Percentiles rank a stretch among this genome's conserved stretches.
Evolutionary conservation across 2,329 filamentous ascomycete genomes (phyloP).

Genomic region (Aspergillus fumigatus): DNA sequence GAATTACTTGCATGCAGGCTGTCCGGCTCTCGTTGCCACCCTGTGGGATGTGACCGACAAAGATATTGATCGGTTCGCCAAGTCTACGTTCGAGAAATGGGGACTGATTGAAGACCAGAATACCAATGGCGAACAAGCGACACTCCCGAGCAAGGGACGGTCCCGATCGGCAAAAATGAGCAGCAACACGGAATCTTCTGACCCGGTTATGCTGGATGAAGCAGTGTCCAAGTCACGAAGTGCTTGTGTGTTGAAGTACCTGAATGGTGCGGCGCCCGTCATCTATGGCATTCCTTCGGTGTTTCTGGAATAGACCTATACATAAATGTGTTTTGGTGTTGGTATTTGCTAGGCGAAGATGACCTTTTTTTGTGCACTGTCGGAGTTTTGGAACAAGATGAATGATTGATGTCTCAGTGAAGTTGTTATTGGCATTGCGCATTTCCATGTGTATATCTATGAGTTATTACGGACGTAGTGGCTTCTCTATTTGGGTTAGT

Average conservation of each 20-base stretch:
- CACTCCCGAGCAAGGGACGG: conserved; percentile 22
- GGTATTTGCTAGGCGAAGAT: neutral
- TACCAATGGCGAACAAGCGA: neutral
- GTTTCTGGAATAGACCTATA: conserved; percentile 53
- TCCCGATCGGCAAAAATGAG: conserved; percentile 16
- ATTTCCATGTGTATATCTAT: neutral
- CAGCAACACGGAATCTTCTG: neutral
- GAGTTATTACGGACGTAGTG: too few relatives aligned
- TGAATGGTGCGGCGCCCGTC: conserved; percentile 90
- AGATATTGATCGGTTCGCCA: conserved; percentile 91
- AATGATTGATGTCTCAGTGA: neutral
- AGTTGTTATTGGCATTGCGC: neutral
- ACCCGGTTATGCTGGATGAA: conserved; percentile 61
- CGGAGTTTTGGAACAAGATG: neutral
- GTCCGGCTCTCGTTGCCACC: conserved; percentile 82
- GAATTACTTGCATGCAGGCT: conserved; percentile 86
- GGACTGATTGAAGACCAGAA: conserved; percentile 58
- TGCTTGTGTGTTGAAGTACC: conserved; percentile 80
- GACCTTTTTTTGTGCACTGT: neutral
- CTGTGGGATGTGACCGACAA: conserved; percentile 98
- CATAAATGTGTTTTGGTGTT: conserved; percentile 3
- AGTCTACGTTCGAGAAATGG: conserved; percentile 77
- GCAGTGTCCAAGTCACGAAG: conserved; percentile 71
- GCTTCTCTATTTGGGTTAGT: too few relatives aligned
- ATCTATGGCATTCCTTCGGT: conserved; percentile 87